Base-by-base conservation (phyloP, 345 rosid species). In the Eucalyptus marginata region DNA sequence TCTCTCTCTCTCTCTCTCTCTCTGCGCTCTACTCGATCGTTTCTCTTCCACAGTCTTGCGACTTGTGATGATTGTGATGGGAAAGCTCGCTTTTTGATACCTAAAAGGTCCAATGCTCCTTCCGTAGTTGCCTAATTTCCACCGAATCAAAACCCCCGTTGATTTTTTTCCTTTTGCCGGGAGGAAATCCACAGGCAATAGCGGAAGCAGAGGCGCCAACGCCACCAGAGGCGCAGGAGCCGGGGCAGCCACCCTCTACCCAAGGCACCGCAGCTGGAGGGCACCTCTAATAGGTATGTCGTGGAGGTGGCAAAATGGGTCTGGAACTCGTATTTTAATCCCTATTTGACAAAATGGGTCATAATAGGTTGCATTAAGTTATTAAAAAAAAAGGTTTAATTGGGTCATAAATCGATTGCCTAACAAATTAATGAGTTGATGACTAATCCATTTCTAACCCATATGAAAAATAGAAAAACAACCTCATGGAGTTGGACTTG, bases 101-200 rank as follows among this genome's bases (percentile, higher is more conserved):
- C 46, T 22, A 13, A 20, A 11, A 13, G 13, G 84, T 40, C 29
- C 29, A 20, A 40, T 76, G 84, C 84, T 52, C 62, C 66, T 33
- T 54, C 44, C 17, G 7, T 36, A 11, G 18, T 22, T 52, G 68
- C 64, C 62, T 22, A 14, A 43, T 36, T 52, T 52, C n/a, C 49
- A 86, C 24, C 87, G 17, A 59, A 54, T 86, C 64, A 18, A n/a
- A 20, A 40, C 13, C 84, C 84, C 47, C 4, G 15, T 76, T 54
- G 15, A 56, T 86, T 86, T 22, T 85, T 85, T 81, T 20, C 6
- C 17, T 54, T 54, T 47, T 54, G 68, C 62, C 83, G 13, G 29
- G 49, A 87, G 29, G 24, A 20, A 47, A 8, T 49, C 80, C 29
- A 87, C 94, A 99, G 99, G 98, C 5, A 96, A 96, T 90, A 92